Percentiles rank a stretch among this genome's conserved stretches.
phyloP scores from a whole-genome alignment of 2,329 filamentous ascomycete genomes.

The Colletotrichum higginsianum region DNA sequence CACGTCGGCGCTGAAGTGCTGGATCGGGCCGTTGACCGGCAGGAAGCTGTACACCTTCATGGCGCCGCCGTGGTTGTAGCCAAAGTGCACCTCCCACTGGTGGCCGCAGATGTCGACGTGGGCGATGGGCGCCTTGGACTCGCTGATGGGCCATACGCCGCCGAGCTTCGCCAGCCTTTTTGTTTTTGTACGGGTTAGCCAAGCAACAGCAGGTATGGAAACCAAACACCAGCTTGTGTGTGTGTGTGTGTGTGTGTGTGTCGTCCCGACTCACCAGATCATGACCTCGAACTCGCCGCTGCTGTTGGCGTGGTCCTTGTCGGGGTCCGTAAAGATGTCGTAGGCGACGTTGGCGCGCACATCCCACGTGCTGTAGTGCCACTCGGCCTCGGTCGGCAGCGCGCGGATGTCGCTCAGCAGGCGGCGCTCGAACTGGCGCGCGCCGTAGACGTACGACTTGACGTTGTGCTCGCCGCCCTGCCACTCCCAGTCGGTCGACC shows the following conservation, averaged over 20 bases:
- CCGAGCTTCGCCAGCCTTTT: conserved; percentile 67
- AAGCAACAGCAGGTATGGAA: too few species aligned
- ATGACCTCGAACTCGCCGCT: conserved; percentile 73
- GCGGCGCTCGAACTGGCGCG: conserved; percentile 50
- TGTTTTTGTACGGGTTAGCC: not conserved
- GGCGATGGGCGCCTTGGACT: conserved; percentile 41
- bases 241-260: too few species aligned
- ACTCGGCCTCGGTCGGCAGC: conserved; percentile 54
- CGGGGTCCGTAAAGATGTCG: conserved; percentile 70
- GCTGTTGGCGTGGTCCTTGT: conserved; percentile 49
- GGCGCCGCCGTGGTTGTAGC: conserved; percentile 62
- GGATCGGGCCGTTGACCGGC: conserved; percentile 53
- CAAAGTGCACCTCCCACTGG: conserved; percentile 68
- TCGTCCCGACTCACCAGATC: conserved; percentile 65
- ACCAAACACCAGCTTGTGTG: too few species aligned
- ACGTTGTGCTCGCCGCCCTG: conserved; percentile 55
- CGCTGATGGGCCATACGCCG: conserved; percentile 64
- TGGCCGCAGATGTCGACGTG: conserved; percentile 44
- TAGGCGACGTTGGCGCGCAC: conserved; percentile 73
- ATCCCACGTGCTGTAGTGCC: conserved; percentile 62
- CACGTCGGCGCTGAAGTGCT: conserved; percentile 67
- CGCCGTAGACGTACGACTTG: conserved; percentile 62
- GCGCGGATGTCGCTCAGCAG: conserved; percentile 52
- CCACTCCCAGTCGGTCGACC: conserved; percentile 61
- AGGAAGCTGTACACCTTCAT: conserved; percentile 70